Conservation (phyloP, 2,329 filamentous ascomycete genomes). For the Fusarium pininemorale region DNA sequence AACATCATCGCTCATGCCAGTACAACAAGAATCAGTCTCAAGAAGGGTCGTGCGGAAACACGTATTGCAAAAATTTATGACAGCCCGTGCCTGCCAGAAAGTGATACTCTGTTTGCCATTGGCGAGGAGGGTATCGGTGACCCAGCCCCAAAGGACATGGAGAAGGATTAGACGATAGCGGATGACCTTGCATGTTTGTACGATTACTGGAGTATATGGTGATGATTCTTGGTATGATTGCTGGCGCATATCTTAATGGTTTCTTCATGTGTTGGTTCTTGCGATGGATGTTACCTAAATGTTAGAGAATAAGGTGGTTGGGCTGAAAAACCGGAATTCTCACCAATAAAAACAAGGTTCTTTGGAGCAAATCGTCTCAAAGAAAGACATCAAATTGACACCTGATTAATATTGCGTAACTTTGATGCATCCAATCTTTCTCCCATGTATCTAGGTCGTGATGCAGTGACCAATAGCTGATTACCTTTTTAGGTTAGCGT, state of each 20-base stretch:
- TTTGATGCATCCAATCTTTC: neutral
- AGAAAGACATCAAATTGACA: neutral
- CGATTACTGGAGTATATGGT: slow-evolving; percentile 36
- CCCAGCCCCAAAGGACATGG: slow-evolving; percentile 92
- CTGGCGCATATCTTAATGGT: slow-evolving; percentile 44
- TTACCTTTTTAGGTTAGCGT: slow-evolving; percentile 51
- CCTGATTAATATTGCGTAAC: neutral
- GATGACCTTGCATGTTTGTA: slow-evolving; percentile 16
- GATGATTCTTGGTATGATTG: slow-evolving; percentile 40
- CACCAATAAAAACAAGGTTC: neutral
- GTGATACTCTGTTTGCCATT: slow-evolving; percentile 96
- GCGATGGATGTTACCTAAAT: neutral
- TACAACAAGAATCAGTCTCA: slow-evolving; percentile 91
- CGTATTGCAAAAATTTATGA: slow-evolving; percentile 99
- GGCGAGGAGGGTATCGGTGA: slow-evolving; percentile 97
- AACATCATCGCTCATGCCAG: slow-evolving; percentile 99
- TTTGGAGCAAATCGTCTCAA: neutral
- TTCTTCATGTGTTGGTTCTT: slow-evolving; percentile 11
- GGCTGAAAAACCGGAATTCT: neutral
- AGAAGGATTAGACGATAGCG: slow-evolving; percentile 70
- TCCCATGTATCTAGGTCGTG: neutral
- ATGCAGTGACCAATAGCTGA: slow-evolving; percentile 40
- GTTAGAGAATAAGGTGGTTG: neutral
- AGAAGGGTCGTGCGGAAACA: slow-evolving; percentile 95
- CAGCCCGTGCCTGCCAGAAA: slow-evolving; percentile 95